These are phyloP conservation scores for Globisporangium cystogenes DNA, from an alignment of 352 stramenopile species.

Conservation along the genomic window DNA sequence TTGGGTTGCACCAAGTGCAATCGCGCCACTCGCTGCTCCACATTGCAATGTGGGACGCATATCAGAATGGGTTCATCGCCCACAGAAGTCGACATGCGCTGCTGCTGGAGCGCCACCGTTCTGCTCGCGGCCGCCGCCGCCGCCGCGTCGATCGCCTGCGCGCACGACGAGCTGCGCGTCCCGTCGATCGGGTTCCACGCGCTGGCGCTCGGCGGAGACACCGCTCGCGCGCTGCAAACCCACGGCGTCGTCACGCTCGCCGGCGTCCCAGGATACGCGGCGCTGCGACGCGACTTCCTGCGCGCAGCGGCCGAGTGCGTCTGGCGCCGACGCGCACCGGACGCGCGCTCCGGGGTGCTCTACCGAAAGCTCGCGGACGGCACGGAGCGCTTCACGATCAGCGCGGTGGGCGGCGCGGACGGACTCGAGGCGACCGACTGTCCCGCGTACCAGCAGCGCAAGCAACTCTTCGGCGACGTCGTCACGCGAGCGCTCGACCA, in stretches of 20 bases:
- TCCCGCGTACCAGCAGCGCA: slow-evolving; percentile 12
- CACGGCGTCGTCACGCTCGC: slow-evolving; percentile 14
- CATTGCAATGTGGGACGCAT: not conserved
- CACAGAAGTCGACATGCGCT: not conserved
- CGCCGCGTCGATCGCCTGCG: not conserved
- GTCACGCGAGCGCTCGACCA: slow-evolving; percentile 6
- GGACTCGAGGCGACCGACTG: slow-evolving; percentile 2
- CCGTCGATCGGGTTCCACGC: slow-evolving; percentile 10
- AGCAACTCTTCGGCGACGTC: slow-evolving; percentile 11
- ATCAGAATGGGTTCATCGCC: not conserved
- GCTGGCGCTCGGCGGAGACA: slow-evolving; percentile 3
- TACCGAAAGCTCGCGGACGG: slow-evolving; percentile 12
- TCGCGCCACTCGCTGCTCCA: not conserved
- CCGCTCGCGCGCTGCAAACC: slow-evolving; percentile 8
- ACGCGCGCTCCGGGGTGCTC: slow-evolving; percentile 4
- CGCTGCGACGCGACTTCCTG: slow-evolving; percentile 9
- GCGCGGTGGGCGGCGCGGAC: slow-evolving; percentile 10
- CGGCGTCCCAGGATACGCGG: slow-evolving; percentile 6
- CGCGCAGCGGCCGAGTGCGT: slow-evolving; percentile 7
- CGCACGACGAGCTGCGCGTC: slow-evolving; percentile 1
- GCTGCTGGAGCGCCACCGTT: not conserved
- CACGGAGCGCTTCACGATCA: slow-evolving; percentile 16
- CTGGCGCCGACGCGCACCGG: not conserved
- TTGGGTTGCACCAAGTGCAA: not conserved
- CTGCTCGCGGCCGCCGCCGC: no score